These are phyloP conservation scores for Chalciporus piperatus DNA, from an alignment of 768 basidiomycete genomes.

Conservation along the genomic window DNA sequence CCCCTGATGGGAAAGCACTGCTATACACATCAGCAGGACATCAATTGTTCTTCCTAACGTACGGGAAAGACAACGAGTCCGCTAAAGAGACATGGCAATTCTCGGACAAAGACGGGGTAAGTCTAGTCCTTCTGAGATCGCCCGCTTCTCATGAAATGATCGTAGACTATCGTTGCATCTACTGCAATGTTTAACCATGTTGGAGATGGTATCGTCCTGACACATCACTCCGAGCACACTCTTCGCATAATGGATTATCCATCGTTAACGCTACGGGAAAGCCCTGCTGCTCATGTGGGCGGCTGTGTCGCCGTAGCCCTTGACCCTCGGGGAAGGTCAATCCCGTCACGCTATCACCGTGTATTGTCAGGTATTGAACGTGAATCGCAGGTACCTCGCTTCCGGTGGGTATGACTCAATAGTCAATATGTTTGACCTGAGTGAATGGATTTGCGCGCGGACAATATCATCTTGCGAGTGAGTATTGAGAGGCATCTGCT, in stretches of 20 bases:
- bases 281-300: conserved; percentile 72
- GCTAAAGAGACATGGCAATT: conserved; percentile 49
- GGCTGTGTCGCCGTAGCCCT: conserved; percentile 75
- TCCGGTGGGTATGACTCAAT: conserved; percentile 82
- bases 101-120: conserved; percentile 32
- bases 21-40: conserved; percentile 61
- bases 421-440: conserved; percentile 74
- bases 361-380: neutral
- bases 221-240: conserved; percentile 60
- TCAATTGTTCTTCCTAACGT: conserved; percentile 59
- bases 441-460: conserved; percentile 77
- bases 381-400: conserved; percentile 58
- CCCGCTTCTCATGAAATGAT: neutral
- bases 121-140: neutral
- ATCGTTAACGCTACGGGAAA: conserved; percentile 54
- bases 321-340: conserved; percentile 74
- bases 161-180: conserved; percentile 49
- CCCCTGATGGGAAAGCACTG: conserved; percentile 67
- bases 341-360: neutral
- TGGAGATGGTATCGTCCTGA: conserved; percentile 69
- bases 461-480: conserved; percentile 82
- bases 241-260: conserved; percentile 73
- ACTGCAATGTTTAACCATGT: conserved; percentile 74
- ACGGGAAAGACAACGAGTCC: conserved; percentile 52
- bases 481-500: conserved; percentile 26